Base-by-base conservation (phyloP, 2,329 filamentous ascomycete species). In the Hypoxylon sp. region DNA sequence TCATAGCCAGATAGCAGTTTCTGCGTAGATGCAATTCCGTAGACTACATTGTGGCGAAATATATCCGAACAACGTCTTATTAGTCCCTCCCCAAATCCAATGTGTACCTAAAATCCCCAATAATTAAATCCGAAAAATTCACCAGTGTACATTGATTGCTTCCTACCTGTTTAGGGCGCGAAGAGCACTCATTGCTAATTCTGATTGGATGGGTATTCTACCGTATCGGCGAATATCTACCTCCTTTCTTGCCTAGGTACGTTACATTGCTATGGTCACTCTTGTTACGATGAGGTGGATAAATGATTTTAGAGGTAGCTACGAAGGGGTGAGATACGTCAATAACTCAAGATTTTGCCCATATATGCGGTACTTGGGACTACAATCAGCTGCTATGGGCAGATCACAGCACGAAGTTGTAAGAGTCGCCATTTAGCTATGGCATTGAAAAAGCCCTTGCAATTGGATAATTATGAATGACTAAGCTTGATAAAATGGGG, bases 81-180 rank as follows among this genome's bases (percentile, higher is more conserved):
- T n/a, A 17, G n/a, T 17, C n/a, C 5, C 5, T 41, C 4, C 14
- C 14, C 36, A 21, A 11, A 19, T 43, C 38, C 38, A 21, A 43
- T 43, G 11, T 2, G 10, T n/a, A 21, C 14, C n/a, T 41, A 14
- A n/a, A 21, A 48, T 48, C 21, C 13, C 23, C 41, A n/a, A 19
- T 46, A 28, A 13, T 48, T 2, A 49, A 49, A 28, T 10, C 21
- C 7, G 21, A 30, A 30, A 17, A n/a, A 28, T 49, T 49, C 14
- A 11, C 14, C 28, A 28, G 4, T 49, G 14, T 43, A 21, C 17
- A 49, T 45, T 48, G 19, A 17, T 57, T 46, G 38, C 53, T 38
- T 48, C 60, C 48, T 58, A 53, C 60, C 38, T 48, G 23, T 63
- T 63, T 41, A 32, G 53, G 52, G 46, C 60, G 19, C 9, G 49